Evolutionary conservation across 2,329 filamentous ascomycete species (phyloP).

Genomic region (Nemania diffusa): DNA sequence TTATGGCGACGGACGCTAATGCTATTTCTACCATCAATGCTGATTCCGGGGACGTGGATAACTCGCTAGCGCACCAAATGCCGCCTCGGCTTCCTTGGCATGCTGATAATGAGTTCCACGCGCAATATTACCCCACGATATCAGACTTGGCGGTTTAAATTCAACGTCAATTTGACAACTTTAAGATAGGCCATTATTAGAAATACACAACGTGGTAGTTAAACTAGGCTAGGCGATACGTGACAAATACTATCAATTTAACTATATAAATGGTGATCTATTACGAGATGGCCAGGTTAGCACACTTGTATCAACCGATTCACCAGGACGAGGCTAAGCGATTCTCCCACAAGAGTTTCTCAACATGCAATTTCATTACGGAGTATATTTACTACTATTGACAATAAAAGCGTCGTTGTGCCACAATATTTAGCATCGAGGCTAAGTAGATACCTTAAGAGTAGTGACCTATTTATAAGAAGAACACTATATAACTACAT

Average conservation of each 20-base stretch:
- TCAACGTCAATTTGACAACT: not conserved
- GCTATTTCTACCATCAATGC: conserved; percentile 3
- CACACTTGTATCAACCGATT: not conserved
- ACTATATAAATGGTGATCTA: not conserved
- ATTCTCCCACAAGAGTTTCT: not conserved
- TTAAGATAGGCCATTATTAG: not conserved
- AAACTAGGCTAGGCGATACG: not conserved
- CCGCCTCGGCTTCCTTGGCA: conserved; percentile 25
- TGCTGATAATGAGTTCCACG: not conserved
- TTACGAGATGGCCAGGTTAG: not conserved
- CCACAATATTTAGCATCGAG: not conserved
- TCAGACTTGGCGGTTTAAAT: conserved; percentile 16
- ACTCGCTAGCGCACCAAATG: conserved; percentile 22
- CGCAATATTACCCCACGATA: conserved; percentile 15
- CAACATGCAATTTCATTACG: too few species aligned
- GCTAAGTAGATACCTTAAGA: not conserved
- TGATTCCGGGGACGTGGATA: conserved; percentile 12
- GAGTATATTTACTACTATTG: too few species aligned
- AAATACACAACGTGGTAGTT: not conserved
- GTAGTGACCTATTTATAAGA: not conserved
- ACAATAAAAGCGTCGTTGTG: too few species aligned
- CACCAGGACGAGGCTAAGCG: not conserved
- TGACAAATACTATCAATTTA: not conserved
- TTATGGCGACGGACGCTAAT: conserved; percentile 14
- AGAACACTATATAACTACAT: not conserved